These are phyloP conservation scores for Rossbeevera mucosa DNA, from an alignment of 768 basidiomycete species.

Conservation along the genomic window DNA sequence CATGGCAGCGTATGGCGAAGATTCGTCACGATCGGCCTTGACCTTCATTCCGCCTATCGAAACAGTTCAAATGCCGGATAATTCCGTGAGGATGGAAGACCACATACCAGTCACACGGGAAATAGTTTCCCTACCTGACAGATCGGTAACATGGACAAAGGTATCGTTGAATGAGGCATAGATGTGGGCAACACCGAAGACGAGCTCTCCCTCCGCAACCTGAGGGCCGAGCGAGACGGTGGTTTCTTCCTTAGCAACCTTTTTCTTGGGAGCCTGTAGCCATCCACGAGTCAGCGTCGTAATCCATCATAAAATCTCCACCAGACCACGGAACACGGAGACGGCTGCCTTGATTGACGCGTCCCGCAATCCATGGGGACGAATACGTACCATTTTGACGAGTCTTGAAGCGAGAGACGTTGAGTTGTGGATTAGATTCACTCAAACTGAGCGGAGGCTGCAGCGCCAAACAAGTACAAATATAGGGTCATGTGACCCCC, in stretches of 20 bases:
- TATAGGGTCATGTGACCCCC: neutral
- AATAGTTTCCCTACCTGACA: slow-evolving; percentile 98
- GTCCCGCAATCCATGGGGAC: neutral
- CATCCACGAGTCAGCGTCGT: slow-evolving; percentile 47
- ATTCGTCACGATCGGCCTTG: slow-evolving; percentile 99
- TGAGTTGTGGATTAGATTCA: slow-evolving; percentile 5
- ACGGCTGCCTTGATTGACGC: neutral
- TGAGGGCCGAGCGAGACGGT: slow-evolving; percentile 92
- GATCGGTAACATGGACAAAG: slow-evolving; percentile 98
- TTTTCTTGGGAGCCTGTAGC: slow-evolving; percentile 79
- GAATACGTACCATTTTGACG: slow-evolving; percentile 36
- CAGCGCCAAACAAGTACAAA: slow-evolving; percentile 21
- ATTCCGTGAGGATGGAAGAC: neutral
- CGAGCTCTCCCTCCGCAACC: slow-evolving; percentile 92
- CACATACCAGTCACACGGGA: slow-evolving; percentile 89
- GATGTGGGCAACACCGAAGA: slow-evolving; percentile 98
- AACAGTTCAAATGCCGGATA: neutral
- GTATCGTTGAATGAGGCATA: slow-evolving; percentile 99
- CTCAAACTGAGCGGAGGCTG: slow-evolving; percentile 4
- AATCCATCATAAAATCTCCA: slow-evolving; percentile 42
- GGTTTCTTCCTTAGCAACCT: slow-evolving; percentile 73
- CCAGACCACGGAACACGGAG: slow-evolving; percentile 1
- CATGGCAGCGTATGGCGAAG: slow-evolving; percentile 96
- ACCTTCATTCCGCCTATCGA: slow-evolving; percentile 95
- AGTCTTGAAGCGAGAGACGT: slow-evolving; percentile 25